Evolutionary conservation across 1,284 basidiomycete species (phyloP), one percentile per base, ranked within the genome.

Genomic region (Ceraceosorus bombacis): DNA sequence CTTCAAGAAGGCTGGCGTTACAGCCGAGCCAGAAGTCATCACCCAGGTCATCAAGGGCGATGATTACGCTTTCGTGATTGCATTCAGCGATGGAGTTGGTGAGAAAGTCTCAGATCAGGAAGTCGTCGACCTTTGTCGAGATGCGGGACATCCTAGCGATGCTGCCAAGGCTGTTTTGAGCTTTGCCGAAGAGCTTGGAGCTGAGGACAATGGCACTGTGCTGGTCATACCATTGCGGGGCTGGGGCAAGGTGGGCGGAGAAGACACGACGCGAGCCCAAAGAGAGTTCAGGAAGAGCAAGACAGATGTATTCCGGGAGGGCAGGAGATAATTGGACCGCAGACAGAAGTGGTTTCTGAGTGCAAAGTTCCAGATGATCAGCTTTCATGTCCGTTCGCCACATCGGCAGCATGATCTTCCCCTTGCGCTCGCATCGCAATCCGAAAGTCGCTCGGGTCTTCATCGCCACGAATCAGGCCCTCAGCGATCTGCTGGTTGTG

Each of bases 51-150:
- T 97, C 10, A 81, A 86, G 68, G 78, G 65, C 43, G 63, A 64
- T 38, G 68, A 72, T 37, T 70, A 70, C 53, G 61, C 67, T 10
- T 76, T 76, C 51, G 52, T 70, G 17, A 64, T 73, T 37, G 67
- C 61, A 13, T 74, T 76, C 46, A 76, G 74, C 12, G 94, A 98
- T 78, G 94, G 94, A 5, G 84, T 98, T 54, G 89, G 91, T 2
- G 89, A 88, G 38, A 84, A 90, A 50, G 82, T 95, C 54, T 90
- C 90, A 0, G 92, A 98, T 77, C 89, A 91, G 69, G 94, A 98
- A 79, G 87, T 97, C 52, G 86, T 91, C 27, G 95, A 97, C 78
- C 84, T 97, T 51, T 89, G 87, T 9, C 82, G 91, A 52, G 82
- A 82, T 39, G 83, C 86, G 0, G 78, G 79, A 5, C 86, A 87